Conservation (phyloP, 352 stramenopile species). For the Globisporangium lucens region DNA sequence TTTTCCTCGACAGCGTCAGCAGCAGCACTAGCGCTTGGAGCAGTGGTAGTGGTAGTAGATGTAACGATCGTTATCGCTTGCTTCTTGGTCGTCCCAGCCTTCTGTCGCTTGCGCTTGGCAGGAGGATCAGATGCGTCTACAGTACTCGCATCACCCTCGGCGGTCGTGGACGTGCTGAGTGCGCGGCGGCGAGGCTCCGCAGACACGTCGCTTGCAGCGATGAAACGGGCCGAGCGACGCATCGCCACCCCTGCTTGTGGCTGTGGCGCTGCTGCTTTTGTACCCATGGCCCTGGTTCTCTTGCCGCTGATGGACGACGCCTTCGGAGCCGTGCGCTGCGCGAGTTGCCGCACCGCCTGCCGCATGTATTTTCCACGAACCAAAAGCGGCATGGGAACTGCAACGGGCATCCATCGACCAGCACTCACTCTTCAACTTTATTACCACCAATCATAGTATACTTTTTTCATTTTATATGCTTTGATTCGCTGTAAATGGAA, state of each 20-base stretch:
- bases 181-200: background rate
- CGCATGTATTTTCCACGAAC: conserved; percentile 15
- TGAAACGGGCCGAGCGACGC: conserved; percentile 16
- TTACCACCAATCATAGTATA: background rate
- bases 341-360: conserved; percentile 5
- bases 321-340: background rate
- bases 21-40: background rate
- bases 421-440: background rate
- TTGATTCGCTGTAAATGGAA: background rate
- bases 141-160: background rate
- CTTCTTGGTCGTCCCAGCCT: background rate
- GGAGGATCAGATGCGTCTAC: background rate
- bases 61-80: background rate
- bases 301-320: background rate
- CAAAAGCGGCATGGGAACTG: background rate
- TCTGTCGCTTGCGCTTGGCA: conserved; percentile 11
- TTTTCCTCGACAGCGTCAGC: background rate
- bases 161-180: background rate
- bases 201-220: background rate
- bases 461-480: background rate
- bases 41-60: background rate
- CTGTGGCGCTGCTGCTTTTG: background rate
- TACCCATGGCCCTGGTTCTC: background rate
- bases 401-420: background rate
- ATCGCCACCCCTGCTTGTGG: background rate